Evolutionary conservation across 2,329 filamentous ascomycete genomes (phyloP), one percentile per base, ranked within the genome.

Genomic region (Dactylonectria macrodidyma): DNA sequence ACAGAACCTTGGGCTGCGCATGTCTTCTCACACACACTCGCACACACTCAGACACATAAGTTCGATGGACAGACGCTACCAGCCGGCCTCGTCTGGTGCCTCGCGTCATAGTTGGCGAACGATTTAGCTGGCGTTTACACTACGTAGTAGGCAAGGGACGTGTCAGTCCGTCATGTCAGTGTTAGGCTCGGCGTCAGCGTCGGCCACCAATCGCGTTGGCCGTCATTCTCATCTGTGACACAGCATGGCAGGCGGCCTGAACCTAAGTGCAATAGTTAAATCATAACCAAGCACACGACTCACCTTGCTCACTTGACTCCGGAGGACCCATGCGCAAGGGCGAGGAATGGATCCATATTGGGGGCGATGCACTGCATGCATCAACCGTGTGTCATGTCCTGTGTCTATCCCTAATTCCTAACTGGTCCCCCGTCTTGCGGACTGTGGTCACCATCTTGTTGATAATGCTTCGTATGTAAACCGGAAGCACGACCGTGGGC

Each of bases 91-190:
- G 58, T 65, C 11, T 66, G 63, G 63, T 58, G 52, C 57, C 51
- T 57, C 46, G 46, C 47, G 46, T 60, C 36, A 52, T 62, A 50
- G 41, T 48, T 55, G 26, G 52, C 26, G 46, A 30, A 30, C 26
- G 4, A 22, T 47, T 54, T 54, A 33, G 46, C 41, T 38, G 44
- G 46, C 48, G 54, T 58, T 66, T 56, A 58, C 58, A 30, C 26
- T 30, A 30, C 26, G 26, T 30, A 30, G 26, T 30, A 46, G 47
- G 44, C 52, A 62, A 52, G 63, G 56, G 58, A 66, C 63, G 63
- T 66, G 63, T 66, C 63, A 66, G 63, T 61, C 34, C 12, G 57
- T 66, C 51, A 57, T 61, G 57, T 56, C 57, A 66, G 63, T 57
- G 44, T 47, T 36, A 57, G 51, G 58, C 58, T 66, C 51, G 58